Conservation (phyloP, 2,329 filamentous ascomycete species). For the Furcasterigmium sp. region DNA sequence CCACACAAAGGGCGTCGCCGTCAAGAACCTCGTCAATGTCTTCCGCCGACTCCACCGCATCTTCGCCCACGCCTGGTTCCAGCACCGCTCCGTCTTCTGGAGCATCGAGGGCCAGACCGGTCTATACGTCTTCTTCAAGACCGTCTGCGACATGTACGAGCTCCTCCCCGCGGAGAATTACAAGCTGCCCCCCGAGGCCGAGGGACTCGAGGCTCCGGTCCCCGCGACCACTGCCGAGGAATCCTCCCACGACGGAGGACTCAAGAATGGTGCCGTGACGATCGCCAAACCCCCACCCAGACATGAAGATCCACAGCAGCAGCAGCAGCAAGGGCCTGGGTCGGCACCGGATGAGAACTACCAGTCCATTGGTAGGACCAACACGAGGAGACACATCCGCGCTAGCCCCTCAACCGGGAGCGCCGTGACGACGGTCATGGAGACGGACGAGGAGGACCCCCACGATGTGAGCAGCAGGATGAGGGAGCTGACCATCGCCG, state of each 20-base stretch:
- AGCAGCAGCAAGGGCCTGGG: conserved; percentile 16
- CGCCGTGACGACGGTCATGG: conserved; percentile 74
- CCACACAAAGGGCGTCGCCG: conserved; percentile 57
- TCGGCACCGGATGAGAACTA: conserved; percentile 41
- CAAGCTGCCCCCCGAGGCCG: conserved; percentile 88
- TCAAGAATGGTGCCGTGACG: conserved; percentile 1
- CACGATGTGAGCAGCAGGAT: conserved; percentile 39
- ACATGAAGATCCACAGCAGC: neutral
- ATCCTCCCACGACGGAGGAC: conserved; percentile 5
- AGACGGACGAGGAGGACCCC: conserved; percentile 78
- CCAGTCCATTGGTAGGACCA: conserved; percentile 55
- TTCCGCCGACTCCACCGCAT: conserved; percentile 93
- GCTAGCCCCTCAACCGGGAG: conserved; percentile 77
- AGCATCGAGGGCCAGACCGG: conserved; percentile 86
- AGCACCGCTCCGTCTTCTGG: conserved; percentile 94
- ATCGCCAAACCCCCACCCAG: conserved; percentile 14
- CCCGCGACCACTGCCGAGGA: conserved; percentile 30
- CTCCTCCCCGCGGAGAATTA: conserved; percentile 92
- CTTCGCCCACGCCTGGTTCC: conserved; percentile 98
- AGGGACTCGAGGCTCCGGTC: conserved; percentile 62
- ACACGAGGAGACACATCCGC: conserved; percentile 75
- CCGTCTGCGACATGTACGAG: conserved; percentile 86
- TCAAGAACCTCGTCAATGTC: conserved; percentile 88
- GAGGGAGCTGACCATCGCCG: conserved; percentile 39
- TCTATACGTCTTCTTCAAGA: conserved; percentile 94